Evolutionary conservation across 2,329 filamentous ascomycete species (phyloP).

Genomic region (Epichloe aotearoae): DNA sequence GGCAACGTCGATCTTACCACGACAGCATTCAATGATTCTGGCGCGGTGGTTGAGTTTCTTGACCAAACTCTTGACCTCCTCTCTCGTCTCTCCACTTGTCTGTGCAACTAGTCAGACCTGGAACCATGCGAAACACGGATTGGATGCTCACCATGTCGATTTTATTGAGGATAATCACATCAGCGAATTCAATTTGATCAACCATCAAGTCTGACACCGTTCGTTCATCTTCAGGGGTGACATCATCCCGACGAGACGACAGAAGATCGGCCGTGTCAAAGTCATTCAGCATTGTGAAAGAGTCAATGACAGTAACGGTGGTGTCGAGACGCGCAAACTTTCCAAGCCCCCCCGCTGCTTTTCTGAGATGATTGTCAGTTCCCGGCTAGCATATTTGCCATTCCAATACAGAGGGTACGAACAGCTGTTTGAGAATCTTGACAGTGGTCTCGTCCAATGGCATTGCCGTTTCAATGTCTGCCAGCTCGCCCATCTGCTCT

Average conservation of each 20-base stretch:
- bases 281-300: conserved; percentile 59
- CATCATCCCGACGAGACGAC: conserved; percentile 48
- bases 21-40: conserved; percentile 47
- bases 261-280: conserved; percentile 59
- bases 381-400: not conserved
- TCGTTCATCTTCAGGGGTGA: conserved; percentile 53
- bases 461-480: conserved; percentile 15
- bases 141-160: conserved; percentile 40
- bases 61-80: conserved; percentile 38
- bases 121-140: not conserved
- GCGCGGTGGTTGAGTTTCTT: conserved; percentile 52
- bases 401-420: conserved; percentile 4
- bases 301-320: conserved; percentile 59
- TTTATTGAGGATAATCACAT: conserved; percentile 62
- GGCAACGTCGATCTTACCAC: conserved; percentile 45
- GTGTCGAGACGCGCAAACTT: conserved; percentile 56
- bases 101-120: conserved; percentile 6
- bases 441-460: conserved; percentile 23
- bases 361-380: conserved; percentile 15
- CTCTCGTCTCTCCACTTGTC: conserved; percentile 26
- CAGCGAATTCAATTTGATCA: conserved; percentile 66
- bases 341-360: conserved; percentile 53
- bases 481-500: conserved; percentile 28
- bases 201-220: conserved; percentile 66
- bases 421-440: conserved; percentile 24